These are phyloP conservation scores for Gilbertella persicaria DNA, from an alignment of 371 early-diverging fungal species.

Conservation along the genomic window DNA sequence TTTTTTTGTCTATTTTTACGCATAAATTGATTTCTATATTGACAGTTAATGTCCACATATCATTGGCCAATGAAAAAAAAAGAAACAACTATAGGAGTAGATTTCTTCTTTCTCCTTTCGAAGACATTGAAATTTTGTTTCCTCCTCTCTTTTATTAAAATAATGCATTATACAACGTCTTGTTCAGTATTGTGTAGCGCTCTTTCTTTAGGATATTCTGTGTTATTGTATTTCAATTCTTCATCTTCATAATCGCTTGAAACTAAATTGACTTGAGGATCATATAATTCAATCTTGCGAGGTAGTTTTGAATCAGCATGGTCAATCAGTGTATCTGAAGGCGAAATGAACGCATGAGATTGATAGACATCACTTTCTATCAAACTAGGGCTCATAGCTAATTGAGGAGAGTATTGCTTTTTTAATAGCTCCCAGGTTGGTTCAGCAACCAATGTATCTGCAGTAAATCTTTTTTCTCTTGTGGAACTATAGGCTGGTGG, in stretches of 20 bases:
- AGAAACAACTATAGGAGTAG: no score
- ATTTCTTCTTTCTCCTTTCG: no score
- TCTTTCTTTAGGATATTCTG: no score
- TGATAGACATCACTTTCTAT: constrained; percentile 19
- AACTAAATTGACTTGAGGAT: constrained; percentile 21
- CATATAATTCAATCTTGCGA: constrained; percentile 18
- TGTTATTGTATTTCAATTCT: neutral
- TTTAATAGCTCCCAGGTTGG: constrained; percentile 8
- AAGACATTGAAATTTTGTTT: no score
- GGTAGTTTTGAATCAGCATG: constrained; percentile 8
- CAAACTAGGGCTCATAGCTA: constrained; percentile 30
- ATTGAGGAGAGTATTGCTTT: constrained; percentile 29
- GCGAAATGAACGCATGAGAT: no score
- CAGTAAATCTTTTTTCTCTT: constrained; percentile 17
- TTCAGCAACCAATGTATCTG: constrained; percentile 20
- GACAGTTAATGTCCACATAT: no score
- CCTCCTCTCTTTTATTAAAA: no score
- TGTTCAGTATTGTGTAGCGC: no score
- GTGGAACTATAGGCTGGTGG: constrained; percentile 18
- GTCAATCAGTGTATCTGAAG: constrained; percentile 22
- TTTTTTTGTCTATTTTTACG: no score
- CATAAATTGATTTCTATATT: no score
- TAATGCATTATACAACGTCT: no score
- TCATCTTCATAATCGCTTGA: neutral
- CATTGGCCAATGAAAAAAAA: no score